These are phyloP conservation scores for Quercus phellos DNA, from an alignment of 331 rosid species.

Conservation along the genomic window DNA sequence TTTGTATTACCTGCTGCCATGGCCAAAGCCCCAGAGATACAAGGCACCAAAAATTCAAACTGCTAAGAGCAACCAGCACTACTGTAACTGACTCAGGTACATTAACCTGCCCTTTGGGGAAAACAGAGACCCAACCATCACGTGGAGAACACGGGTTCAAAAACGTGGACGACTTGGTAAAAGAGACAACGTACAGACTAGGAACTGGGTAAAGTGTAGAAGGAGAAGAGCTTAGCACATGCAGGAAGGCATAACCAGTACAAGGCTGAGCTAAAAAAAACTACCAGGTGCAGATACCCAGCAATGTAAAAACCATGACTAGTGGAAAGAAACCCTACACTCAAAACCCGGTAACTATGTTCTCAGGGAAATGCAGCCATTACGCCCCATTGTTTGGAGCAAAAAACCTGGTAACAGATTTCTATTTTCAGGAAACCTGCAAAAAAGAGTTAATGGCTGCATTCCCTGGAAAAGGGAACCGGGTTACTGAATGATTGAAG, in stretches of 20 bases:
- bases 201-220: slow-evolving; percentile 18
- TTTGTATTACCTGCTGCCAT: slow-evolving; percentile 53
- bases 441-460: slow-evolving; percentile 50
- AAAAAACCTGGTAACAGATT: slow-evolving; percentile 56
- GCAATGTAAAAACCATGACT: slow-evolving; percentile 34
- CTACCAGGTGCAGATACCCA: slow-evolving; percentile 45
- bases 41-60: slow-evolving; percentile 53
- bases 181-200: slow-evolving; percentile 42
- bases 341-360: slow-evolving; percentile 48
- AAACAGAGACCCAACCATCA: slow-evolving; percentile 57
- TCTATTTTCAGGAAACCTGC: slow-evolving; percentile 59
- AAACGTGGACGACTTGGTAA: slow-evolving; percentile 37
- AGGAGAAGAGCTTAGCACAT: slow-evolving; percentile 17
- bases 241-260: slow-evolving; percentile 37
- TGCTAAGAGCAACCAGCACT: slow-evolving; percentile 37
- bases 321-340: slow-evolving; percentile 31
- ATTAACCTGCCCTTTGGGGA: slow-evolving; percentile 52
- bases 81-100: slow-evolving; percentile 16
- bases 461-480: slow-evolving; percentile 72
- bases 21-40: slow-evolving; percentile 59
- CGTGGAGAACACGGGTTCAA: slow-evolving; percentile 28
- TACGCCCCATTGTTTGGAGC: slow-evolving; percentile 33
- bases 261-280: slow-evolving; percentile 45
- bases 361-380: slow-evolving; percentile 59
- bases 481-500: slow-evolving; percentile 49